phyloP scores from a whole-genome alignment of 768 basidiomycete species.

The Boletus sp. region DNA sequence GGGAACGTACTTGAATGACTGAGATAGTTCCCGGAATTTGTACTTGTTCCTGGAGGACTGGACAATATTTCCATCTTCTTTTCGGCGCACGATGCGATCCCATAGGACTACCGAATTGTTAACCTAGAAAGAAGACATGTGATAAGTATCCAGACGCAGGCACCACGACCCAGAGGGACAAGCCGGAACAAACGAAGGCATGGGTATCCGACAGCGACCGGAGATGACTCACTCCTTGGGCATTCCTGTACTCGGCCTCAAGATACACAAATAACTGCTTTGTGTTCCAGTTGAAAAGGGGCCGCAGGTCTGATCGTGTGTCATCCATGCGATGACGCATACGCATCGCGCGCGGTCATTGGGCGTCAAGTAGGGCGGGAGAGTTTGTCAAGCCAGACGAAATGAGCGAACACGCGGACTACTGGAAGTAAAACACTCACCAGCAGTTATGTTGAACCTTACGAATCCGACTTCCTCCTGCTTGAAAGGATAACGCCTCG shows the following conservation, averaged over 20 bases:
- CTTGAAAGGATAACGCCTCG: conserved; percentile 52
- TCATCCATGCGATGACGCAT: not conserved
- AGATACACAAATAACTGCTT: conserved; percentile 90
- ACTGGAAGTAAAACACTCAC: conserved; percentile 43
- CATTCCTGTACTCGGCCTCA: conserved; percentile 76
- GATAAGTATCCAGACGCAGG: conserved; percentile 7
- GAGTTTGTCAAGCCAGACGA: conserved; percentile 8
- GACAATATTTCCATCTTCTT: conserved; percentile 64
- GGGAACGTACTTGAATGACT: conserved; percentile 67
- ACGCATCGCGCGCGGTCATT: conserved; percentile 16
- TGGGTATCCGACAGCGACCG: not conserved
- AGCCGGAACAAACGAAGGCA: conserved; percentile 7
- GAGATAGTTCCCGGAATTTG: conserved; percentile 69
- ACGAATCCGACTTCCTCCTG: conserved; percentile 78
- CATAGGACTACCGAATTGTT: conserved; percentile 83
- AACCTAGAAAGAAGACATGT: conserved; percentile 38
- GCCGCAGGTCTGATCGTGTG: conserved; percentile 57
- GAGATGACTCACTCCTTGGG: conserved; percentile 57
- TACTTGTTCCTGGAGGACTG: conserved; percentile 70
- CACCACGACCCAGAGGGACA: conserved; percentile 21
- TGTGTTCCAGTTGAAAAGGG: conserved; percentile 95
- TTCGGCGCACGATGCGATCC: conserved; percentile 87
- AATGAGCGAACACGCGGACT: conserved; percentile 28
- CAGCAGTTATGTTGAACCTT: conserved; percentile 77
- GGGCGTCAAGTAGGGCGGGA: conserved; percentile 6